Conservation (phyloP, 2,329 filamentous ascomycete species). For the Penicillium glabrum region DNA sequence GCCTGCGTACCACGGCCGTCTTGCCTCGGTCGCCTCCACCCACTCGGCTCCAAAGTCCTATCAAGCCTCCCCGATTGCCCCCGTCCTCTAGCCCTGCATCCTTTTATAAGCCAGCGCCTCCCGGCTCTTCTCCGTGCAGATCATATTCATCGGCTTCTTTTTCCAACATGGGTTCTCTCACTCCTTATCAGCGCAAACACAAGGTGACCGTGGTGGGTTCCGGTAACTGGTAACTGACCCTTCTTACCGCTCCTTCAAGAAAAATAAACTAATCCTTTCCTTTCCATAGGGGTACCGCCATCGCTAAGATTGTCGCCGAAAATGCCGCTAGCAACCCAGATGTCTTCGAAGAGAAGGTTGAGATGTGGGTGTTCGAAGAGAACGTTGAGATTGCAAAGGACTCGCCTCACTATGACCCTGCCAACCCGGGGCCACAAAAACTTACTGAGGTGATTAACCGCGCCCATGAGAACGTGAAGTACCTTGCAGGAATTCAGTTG, state of each 20-base stretch:
- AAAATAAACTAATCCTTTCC: background rate
- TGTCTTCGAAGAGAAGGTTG: slow-evolving; percentile 82
- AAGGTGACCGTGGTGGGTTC: slow-evolving; percentile 79
- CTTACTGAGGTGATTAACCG: slow-evolving; percentile 89
- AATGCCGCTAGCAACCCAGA: slow-evolving; percentile 77
- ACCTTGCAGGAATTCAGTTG: slow-evolving; percentile 83
- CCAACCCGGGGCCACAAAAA: slow-evolving; percentile 73
- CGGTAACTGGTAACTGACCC: slow-evolving; percentile 83
- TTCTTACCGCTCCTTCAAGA: background rate
- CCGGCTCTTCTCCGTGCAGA: slow-evolving; percentile 16
- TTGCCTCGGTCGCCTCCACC: slow-evolving; percentile 30
- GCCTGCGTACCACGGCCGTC: slow-evolving; percentile 17
- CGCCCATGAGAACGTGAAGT: slow-evolving; percentile 95
- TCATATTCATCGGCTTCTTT: slow-evolving; percentile 20
- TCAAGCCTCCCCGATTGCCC: slow-evolving; percentile 16
- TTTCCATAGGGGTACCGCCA: slow-evolving; percentile 80
- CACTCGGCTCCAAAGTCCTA: slow-evolving; percentile 23
- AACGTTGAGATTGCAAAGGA: slow-evolving; percentile 71
- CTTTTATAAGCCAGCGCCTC: slow-evolving; percentile 18
- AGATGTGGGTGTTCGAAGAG: slow-evolving; percentile 99
- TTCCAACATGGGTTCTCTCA: slow-evolving; percentile 34
- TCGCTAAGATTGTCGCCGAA: slow-evolving; percentile 94
- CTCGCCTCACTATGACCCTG: slow-evolving; percentile 73
- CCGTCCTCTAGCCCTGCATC: slow-evolving; percentile 10
- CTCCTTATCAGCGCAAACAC: slow-evolving; percentile 36